These are phyloP conservation scores for Ceratocystis variospora DNA, from an alignment of 2,329 filamentous ascomycete genomes.

Conservation along the genomic window DNA sequence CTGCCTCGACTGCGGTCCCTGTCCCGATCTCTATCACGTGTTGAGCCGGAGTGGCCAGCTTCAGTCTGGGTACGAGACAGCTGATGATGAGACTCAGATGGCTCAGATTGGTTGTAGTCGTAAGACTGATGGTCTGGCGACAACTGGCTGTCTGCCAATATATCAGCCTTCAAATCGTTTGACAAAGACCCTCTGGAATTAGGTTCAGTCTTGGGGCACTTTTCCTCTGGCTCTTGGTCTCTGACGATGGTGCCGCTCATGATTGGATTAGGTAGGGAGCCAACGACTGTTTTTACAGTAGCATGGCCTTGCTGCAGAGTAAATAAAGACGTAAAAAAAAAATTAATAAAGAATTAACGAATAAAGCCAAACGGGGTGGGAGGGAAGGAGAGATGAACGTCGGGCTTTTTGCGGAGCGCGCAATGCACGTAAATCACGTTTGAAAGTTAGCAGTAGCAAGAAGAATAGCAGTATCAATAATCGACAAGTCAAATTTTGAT, in stretches of 20 bases:
- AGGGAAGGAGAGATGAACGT: background rate
- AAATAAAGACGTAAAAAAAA: background rate
- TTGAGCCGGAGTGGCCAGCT: background rate
- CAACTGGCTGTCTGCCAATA: background rate
- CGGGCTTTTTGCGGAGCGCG: background rate
- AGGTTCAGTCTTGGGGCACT: background rate
- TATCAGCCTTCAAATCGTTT: background rate
- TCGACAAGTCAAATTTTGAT: background rate
- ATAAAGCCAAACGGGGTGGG: background rate
- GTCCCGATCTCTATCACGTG: conserved; percentile 3
- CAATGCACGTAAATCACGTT: background rate
- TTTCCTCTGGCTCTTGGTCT: background rate
- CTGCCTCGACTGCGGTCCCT: conserved; percentile 6
- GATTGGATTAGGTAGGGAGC: background rate
- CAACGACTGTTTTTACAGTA: background rate
- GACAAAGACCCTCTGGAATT: background rate
- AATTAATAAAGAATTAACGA: background rate
- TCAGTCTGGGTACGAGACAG: background rate
- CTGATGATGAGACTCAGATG: background rate
- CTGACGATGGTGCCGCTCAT: background rate
- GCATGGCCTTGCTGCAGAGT: background rate
- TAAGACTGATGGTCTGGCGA: conserved; percentile 3
- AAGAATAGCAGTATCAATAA: conserved; percentile 1
- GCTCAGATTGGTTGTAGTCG: background rate
- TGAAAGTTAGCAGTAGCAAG: background rate